phyloP scores from a whole-genome alignment of 305 asterid species.

The Withania somnifera region DNA sequence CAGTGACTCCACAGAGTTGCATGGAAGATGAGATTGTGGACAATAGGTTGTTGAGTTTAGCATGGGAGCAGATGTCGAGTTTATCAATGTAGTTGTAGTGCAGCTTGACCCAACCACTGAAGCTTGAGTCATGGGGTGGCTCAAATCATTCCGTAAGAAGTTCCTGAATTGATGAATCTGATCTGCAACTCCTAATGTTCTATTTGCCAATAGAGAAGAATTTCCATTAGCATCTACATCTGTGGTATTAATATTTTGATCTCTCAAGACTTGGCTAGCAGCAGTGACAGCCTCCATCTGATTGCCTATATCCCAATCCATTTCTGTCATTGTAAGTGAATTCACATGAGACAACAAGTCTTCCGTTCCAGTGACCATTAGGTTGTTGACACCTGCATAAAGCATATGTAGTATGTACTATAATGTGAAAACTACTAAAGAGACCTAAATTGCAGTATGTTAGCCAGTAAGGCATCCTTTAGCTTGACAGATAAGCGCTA shows the following conservation, averaged over 20 bases:
- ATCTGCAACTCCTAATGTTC: constrained; percentile 35
- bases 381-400: constrained; percentile 47
- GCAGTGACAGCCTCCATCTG: constrained; percentile 41
- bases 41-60: constrained; percentile 61
- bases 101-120: constrained; percentile 63
- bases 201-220: constrained; percentile 32
- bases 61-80: constrained; percentile 65
- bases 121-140: constrained; percentile 66
- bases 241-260: constrained; percentile 32
- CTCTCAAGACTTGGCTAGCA: constrained; percentile 38
- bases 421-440: constrained; percentile 19
- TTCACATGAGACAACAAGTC: constrained; percentile 60
- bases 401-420: constrained; percentile 27
- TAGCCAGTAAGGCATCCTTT: background rate
- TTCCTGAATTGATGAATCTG: constrained; percentile 45
- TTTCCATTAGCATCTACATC: constrained; percentile 39
- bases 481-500: background rate
- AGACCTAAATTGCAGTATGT: constrained; percentile 1
- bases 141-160: constrained; percentile 56
- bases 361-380: constrained; percentile 36
- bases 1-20: constrained; percentile 18
- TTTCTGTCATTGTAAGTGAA: constrained; percentile 86
- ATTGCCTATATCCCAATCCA: constrained; percentile 49
- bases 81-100: constrained; percentile 59
- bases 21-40: constrained; percentile 37